Evolutionary conservation across 169 alveolate genomes (phyloP), one percentile per base, ranked within the genome.

Genomic region (Cryptosporidium ubiquitum): DNA sequence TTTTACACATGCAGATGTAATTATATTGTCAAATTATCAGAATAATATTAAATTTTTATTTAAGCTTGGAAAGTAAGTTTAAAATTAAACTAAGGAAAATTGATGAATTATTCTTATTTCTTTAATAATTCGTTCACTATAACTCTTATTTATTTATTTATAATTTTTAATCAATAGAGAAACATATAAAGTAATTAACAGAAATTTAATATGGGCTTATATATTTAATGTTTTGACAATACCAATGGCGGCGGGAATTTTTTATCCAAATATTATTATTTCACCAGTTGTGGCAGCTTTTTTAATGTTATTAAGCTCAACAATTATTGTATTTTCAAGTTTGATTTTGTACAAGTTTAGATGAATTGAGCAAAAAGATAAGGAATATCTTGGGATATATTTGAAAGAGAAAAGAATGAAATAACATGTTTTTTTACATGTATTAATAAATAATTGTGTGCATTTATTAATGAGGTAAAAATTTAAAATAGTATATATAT

Each of bases 211-310:
- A 31, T 79, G 89, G 89, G 89, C 89, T 26, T 64, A 26, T 64
- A 64, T 79, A 42, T 79, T 79, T 39, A 79, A 79, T 66, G 37
- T 79, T 16, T 16, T 79, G 35, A 64, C 89, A 7, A 61, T 79
- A 5, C 89, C 89, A 6, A 61, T 79, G 20, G 89, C 89, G 39
- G 89, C 89, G 47, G 89, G 89, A 61, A 47, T 79, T 40, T 64
- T 79, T 40, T 79, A 79, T 64, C 89, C 89, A 0, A 58, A 64
- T 58, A 64, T 79, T 29, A 37, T 79, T 20, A 79, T 79, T 23
- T 64, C 89, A 3, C 89, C 89, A 5, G 89, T 79, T 23, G 74
- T 64, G 5, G 89, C 79, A 61, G 51, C 89, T 61, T 60, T 79
- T 44, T 60, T 79, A 42, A 79, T 79, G 89, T 5, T 79, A 3